phyloP scores from a whole-genome alignment of 192 early-diverging fungal species.

The Nowakowskiella sp. region DNA sequence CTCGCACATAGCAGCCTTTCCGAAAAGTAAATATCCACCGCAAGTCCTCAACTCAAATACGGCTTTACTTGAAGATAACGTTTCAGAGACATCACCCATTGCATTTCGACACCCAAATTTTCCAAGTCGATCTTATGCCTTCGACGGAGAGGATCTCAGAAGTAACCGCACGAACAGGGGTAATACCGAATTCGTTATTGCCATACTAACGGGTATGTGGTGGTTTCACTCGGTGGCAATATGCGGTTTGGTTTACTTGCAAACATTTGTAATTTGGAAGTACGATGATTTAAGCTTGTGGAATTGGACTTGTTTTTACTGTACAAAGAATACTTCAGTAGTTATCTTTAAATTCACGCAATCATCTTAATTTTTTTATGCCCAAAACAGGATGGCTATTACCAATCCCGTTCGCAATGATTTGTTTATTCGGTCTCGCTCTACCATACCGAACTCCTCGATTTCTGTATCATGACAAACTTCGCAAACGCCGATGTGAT shows the following conservation, averaged over 20 bases:
- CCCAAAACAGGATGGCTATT: constrained; percentile 8
- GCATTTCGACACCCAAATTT: too few relatives aligned
- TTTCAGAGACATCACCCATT: too few relatives aligned
- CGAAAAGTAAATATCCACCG: too few relatives aligned
- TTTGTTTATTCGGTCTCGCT: constrained; percentile 17
- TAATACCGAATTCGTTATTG: constrained; percentile 6
- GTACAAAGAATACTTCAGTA: too few relatives aligned
- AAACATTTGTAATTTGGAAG: constrained; percentile 13
- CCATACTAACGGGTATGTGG: constrained; percentile 13
- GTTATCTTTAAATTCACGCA: not conserved
- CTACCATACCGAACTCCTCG: constrained; percentile 22
- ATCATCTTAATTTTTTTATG: not conserved
- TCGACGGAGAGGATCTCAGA: not conserved
- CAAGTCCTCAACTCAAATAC: too few relatives aligned
- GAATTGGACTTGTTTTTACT: constrained; percentile 19
- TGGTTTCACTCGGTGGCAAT: constrained; percentile 12
- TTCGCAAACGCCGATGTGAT: constrained; percentile 32
- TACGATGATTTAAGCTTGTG: constrained; percentile 15
- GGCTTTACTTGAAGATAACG: too few relatives aligned
- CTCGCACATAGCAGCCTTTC: too few relatives aligned
- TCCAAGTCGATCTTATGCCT: too few relatives aligned
- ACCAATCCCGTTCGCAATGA: constrained; percentile 20
- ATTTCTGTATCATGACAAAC: constrained; percentile 5
- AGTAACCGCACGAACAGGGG: constrained; percentile 9
- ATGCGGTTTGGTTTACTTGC: not conserved